These are phyloP conservation scores for Oryza meyeriana DNA, from an alignment of 176 grass and related monocot genomes.

Conservation along the genomic window DNA sequence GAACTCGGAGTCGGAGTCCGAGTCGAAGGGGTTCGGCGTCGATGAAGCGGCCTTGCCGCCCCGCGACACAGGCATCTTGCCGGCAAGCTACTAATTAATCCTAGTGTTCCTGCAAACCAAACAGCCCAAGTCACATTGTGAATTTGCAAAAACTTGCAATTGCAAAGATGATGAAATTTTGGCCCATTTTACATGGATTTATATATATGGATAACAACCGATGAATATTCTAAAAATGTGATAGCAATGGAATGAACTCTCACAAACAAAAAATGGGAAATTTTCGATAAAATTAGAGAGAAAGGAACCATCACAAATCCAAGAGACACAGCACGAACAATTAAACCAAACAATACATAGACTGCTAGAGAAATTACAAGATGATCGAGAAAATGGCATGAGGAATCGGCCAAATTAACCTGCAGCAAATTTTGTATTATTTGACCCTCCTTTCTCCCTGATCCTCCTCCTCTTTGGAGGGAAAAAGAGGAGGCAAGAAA, in stretches of 20 bases:
- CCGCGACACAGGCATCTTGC: conserved; percentile 35
- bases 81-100: neutral
- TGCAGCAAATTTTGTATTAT: conserved; percentile 5
- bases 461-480: conserved; percentile 22
- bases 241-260: neutral
- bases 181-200: too few relatives aligned
- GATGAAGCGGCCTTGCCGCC: conserved; percentile 40
- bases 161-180: neutral
- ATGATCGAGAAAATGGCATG: neutral
- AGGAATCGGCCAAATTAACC: conserved; percentile 18
- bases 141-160: neutral
- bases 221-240: neutral
- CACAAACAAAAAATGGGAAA: neutral
- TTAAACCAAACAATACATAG: neutral
- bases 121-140: neutral
- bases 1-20: conserved; percentile 35
- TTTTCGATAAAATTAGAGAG: neutral
- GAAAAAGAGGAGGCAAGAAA: conserved; percentile 36
- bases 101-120: neutral
- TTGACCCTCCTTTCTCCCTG: neutral
- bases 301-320: neutral
- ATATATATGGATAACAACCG: too few relatives aligned
- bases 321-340: neutral
- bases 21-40: conserved; percentile 46
- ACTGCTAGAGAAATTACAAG: neutral